Base-by-base conservation (phyloP, 2,329 filamentous ascomycete genomes). In the Plenodomus lindquistii region DNA sequence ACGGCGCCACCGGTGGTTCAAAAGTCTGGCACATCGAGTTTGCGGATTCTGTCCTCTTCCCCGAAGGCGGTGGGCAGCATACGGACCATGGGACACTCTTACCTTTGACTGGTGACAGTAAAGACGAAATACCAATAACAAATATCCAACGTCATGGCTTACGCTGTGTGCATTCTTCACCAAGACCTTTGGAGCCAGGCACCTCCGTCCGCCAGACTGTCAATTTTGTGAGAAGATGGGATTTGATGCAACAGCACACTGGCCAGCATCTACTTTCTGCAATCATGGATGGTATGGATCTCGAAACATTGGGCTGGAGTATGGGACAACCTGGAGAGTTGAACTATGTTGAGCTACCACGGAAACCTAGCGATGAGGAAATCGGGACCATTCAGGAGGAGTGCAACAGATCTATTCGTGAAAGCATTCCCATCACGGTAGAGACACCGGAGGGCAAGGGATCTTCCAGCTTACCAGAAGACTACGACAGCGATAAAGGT, bases 141-240 rank as follows among this genome's bases (percentile, higher is more conserved):
- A 66, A 53, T 38, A 56, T 70, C 18, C 63, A 70, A 43, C 63
- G 66, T 18, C 66, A 68, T 42, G 66, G 82, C 76, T 65, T 96
- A 82, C 24, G 80, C 77, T 55, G 85, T 77, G 55, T 90, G 66
- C 0, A 87, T 87, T 21, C 87, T 88, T 93, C 92, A 93, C 37
- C 92, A 89, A 65, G 91, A 93, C 13, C 91, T 87, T 84, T 96
- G 91, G 18, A 95, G 78, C 0, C 93, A 88, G 38, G 92, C 81
- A 67, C 59, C 5, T 47, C 48, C 16, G 64, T 70, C 3, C 54
- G 46, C 10, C 67, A 70, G 48, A 55, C 53, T 4, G 56, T 70
- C 39, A 57, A 68, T 40, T 69, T 66, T 40, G 38, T 52, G 3
- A 59, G 67, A 10, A 58, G 66, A 38, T 69, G 65, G 63, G 66